Evolutionary conservation across 306 rosid species (phyloP), one percentile per base, ranked within the genome.

Genomic region (Morella rubra): DNA sequence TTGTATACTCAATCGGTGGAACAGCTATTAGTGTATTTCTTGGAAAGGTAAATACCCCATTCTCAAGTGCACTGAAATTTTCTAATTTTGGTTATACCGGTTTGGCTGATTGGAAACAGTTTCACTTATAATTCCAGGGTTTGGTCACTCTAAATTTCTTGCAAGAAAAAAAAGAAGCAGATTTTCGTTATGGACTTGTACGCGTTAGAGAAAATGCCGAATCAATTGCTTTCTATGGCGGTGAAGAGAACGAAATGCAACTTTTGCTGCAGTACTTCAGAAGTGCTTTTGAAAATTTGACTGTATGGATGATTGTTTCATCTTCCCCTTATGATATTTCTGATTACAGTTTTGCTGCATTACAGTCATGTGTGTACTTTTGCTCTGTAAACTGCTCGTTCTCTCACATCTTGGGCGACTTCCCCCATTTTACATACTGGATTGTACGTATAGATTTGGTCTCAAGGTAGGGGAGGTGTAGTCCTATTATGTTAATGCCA

Each of bases 101-200:
- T 81, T 80, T 64, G 12, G 37, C 47, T 81, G 40, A 69, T 32
- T 74, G 64, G 52, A 22, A 77, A 45, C 27, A 59, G 60, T 73
- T 52, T 73, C 37, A 14, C 51, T 12, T 59, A 32, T 73, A 71
- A 56, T 83, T 81, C 72, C 88, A 92, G 99, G 99, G 89, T 51
- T 85, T 95, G 96, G 99, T 95, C 74, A 74, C 64, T 44, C 77
- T 92, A 44, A 92, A 95, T 79, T 95, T 95, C 85, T 82, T 95
- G 88, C 99, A 95, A 95, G 99, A 95, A 85, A 95, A 95, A 79
- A 95, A 95, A 76, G 99, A 95, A 78, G 99, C 99, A 74, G 99
- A 95, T 87, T 95, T 95, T 73, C 97, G 99, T 77, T 95, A 95
- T 77, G 97, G 97, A 52, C 99, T 95, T 52, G 99, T 95, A 52